Conservation (phyloP, 768 basidiomycete species). For the Kwoniella heveanensis region DNA sequence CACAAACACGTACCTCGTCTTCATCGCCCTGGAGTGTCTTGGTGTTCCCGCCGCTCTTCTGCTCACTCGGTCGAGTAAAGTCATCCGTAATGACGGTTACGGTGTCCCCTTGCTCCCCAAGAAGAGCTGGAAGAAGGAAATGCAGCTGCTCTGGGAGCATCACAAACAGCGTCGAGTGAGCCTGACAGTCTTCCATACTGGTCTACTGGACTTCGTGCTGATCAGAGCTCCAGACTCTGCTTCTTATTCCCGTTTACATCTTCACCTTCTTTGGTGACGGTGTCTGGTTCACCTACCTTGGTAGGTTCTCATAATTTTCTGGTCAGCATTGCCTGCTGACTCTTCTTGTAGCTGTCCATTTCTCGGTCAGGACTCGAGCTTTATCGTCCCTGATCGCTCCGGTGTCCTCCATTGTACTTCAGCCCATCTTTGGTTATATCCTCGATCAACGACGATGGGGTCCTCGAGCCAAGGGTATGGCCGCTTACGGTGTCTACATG, state of each 20-base stretch:
- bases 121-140: constrained; percentile 13
- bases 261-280: constrained; percentile 17
- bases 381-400: constrained; percentile 3
- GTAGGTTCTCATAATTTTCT: neutral
- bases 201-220: too few relatives aligned
- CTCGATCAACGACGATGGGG: neutral
- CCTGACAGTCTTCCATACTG: too few relatives aligned
- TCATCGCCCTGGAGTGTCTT: constrained; percentile 9
- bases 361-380: constrained; percentile 13
- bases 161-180: constrained; percentile 14
- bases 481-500: neutral
- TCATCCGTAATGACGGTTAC: constrained; percentile 8
- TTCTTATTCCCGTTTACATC: constrained; percentile 13
- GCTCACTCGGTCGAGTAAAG: constrained; percentile 6
- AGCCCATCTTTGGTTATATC: constrained; percentile 1
- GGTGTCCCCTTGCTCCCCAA: constrained; percentile 1
- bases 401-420: neutral
- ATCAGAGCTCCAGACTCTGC: constrained; percentile 5
- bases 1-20: constrained; percentile 5
- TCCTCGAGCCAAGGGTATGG: neutral
- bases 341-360: constrained; percentile 1
- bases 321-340: neutral
- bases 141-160: constrained; percentile 9
- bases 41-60: constrained; percentile 8
- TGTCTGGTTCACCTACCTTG: constrained; percentile 12